These are phyloP conservation scores for Quercus alba DNA, from an alignment of 306 rosid species.

Conservation along the genomic window DNA sequence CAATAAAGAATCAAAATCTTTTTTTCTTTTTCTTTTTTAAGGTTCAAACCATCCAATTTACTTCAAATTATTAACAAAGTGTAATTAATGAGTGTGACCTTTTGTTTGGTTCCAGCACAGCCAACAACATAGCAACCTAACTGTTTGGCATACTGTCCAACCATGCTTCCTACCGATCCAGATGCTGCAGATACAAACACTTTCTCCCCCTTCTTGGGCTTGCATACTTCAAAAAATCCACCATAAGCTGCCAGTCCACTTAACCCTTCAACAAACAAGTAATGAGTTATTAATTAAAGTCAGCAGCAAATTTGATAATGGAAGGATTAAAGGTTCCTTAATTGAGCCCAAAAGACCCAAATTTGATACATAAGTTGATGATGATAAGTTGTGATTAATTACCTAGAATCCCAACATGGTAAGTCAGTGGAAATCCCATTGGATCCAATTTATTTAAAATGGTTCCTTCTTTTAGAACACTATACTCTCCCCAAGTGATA, in stretches of 20 bases:
- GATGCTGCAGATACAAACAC: slow-evolving; percentile 78
- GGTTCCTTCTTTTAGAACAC: slow-evolving; percentile 38
- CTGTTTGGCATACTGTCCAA: slow-evolving; percentile 69
- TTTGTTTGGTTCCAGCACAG: slow-evolving; percentile 54
- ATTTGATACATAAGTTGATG: not conserved
- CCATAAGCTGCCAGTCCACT: slow-evolving; percentile 73
- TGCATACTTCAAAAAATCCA: slow-evolving; percentile 60
- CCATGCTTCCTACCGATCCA: slow-evolving; percentile 66
- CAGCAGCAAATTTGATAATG: too few species aligned
- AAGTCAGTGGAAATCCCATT: slow-evolving; percentile 52
- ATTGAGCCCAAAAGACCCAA: not conserved
- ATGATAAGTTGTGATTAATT: not conserved
- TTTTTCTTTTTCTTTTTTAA: not conserved
- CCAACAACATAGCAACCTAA: slow-evolving; percentile 87
- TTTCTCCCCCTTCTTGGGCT: slow-evolving; percentile 61
- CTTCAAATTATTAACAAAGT: not conserved
- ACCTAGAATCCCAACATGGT: slow-evolving; percentile 68
- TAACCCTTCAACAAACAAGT: slow-evolving; percentile 30
- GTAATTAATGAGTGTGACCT: slow-evolving; percentile 35
- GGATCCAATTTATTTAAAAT: slow-evolving; percentile 54
- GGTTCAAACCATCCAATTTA: not conserved
- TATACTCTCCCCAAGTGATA: slow-evolving; percentile 73
- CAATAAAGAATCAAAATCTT: not conserved
- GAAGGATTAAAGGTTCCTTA: not conserved
- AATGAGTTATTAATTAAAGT: not conserved